A percentile compares a stretch with the other conserved stretches of the same genome.
phyloP scores from a whole-genome alignment of 805 yeast species.

The Wickerhamiella azymoides region DNA sequence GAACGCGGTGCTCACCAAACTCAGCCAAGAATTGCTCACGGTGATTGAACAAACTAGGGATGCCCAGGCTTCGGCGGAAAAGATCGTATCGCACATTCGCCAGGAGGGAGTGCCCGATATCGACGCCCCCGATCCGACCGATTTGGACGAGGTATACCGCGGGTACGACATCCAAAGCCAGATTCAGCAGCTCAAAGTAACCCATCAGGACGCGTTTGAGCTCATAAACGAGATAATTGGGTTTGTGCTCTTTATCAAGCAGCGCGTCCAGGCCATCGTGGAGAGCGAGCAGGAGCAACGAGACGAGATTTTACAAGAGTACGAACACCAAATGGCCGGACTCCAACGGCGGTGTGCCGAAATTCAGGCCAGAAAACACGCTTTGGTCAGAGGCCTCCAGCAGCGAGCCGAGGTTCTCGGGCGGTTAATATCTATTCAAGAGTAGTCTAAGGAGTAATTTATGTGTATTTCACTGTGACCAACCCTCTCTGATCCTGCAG shows the following conservation, averaged over 20 bases:
- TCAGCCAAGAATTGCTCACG: constrained; percentile 20
- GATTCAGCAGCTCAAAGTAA: constrained; percentile 13
- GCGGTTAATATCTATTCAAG: neutral
- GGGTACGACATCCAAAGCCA: constrained; percentile 13
- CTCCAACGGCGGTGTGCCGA: constrained; percentile 10
- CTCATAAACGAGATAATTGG: constrained; percentile 11
- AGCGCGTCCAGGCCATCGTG: constrained; percentile 10
- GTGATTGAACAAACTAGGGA: constrained; percentile 18
- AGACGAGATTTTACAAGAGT: constrained; percentile 9
- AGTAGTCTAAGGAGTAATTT: neutral
- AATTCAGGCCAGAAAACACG: constrained; percentile 1
- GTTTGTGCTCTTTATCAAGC: constrained; percentile 11
- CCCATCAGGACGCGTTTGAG: constrained; percentile 16
- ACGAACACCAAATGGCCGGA: constrained; percentile 9
- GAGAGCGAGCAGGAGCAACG: constrained; percentile 2
- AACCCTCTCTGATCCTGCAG: constrained; percentile 52
- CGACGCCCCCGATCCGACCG: neutral
- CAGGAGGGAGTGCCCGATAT: constrained; percentile 5
- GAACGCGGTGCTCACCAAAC: constrained; percentile 14
- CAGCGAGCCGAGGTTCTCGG: neutral
- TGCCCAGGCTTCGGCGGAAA: constrained; percentile 13
- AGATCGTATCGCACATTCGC: constrained; percentile 18
- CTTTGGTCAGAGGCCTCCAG: neutral
- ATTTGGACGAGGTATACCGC: neutral
- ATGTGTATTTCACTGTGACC: neutral